Evolutionary conservation across 1,284 basidiomycete genomes (phyloP).

Genomic region (Microbotryomycetes sp.): DNA sequence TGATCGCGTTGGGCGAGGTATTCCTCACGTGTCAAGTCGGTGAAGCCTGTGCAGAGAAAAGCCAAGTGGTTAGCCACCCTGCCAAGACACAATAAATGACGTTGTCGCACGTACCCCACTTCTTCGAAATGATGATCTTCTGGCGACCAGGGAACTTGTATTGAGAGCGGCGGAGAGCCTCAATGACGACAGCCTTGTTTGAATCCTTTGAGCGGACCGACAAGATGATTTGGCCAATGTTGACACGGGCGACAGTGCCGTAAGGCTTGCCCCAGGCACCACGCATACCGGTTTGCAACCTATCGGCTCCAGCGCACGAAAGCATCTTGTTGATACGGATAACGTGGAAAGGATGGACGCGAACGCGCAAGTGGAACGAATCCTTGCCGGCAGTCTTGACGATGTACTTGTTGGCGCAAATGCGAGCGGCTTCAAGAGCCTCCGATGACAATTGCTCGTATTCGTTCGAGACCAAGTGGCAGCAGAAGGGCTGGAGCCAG

Average conservation of each 20-base stretch:
- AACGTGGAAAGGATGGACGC: slow-evolving; percentile 97
- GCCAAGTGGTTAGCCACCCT: not conserved
- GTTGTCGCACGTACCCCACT: slow-evolving; percentile 50
- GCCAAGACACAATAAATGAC: slow-evolving; percentile 68
- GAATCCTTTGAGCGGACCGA: slow-evolving; percentile 89
- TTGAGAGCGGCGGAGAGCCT: slow-evolving; percentile 92
- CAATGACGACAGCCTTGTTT: slow-evolving; percentile 83
- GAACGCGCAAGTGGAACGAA: slow-evolving; percentile 95
- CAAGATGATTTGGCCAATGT: slow-evolving; percentile 96
- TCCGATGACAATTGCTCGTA: slow-evolving; percentile 96
- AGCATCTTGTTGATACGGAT: slow-evolving; percentile 99
- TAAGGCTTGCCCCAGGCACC: slow-evolving; percentile 99
- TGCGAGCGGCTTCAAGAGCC: slow-evolving; percentile 96
- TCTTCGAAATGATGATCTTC: slow-evolving; percentile 81
- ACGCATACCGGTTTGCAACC: slow-evolving; percentile 98
- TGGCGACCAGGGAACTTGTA: slow-evolving; percentile 99
- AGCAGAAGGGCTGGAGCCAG: slow-evolving; percentile 1
- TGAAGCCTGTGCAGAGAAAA: slow-evolving; percentile 61
- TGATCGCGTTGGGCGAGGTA: slow-evolving; percentile 50
- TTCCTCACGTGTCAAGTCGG: slow-evolving; percentile 84
- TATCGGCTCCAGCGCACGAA: slow-evolving; percentile 97
- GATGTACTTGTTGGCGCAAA: slow-evolving; percentile 99
- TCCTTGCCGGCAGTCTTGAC: slow-evolving; percentile 98
- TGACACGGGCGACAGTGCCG: slow-evolving; percentile 86
- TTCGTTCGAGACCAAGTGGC: slow-evolving; percentile 83